Base-by-base conservation (phyloP, 179 eudicot genomes). In the Beta lomatogona region DNA sequence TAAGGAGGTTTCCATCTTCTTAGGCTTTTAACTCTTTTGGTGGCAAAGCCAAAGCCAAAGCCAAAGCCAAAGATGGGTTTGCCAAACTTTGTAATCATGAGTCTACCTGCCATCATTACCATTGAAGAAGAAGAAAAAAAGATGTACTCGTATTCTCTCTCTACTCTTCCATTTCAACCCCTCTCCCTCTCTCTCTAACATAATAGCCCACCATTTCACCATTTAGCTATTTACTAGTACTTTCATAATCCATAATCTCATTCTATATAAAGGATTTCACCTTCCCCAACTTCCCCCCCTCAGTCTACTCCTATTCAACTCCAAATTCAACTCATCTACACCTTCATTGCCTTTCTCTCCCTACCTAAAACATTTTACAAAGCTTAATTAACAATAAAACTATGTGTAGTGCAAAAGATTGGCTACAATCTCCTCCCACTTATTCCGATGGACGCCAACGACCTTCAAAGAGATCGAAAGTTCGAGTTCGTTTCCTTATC, bases 401-500 rank as follows among this genome's bases (percentile, higher is more conserved):
- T 73, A 89, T 90, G 97, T 90, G 92, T 46, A 41, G 22, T 80
- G 67, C 76, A 19, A 80, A 73, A 57, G 86, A 85, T 71, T 82
- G 91, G 90, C 79, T 84, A 13, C 76, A 85, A 21, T 83, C 85
- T 19, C 83, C 78, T 57, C 79, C 81, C 21, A 65, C 66, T 81
- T 65, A 12, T 50, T 5, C 52, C 75, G 19, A 52, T 77, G 46
- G 41, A 36, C 41, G 28, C 60, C 78, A 48, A 54, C 83, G 65
- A 25, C 73, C 66, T 52, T 53, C 84, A 1, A 89, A 81, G 71
- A 80, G 89, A 76, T 82, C 80, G 9, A 89, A 83, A 46, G 86
- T 91, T 88, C 93, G 86, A 71, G 73, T 93, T 80, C 94, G 80
- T 59, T 82, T 85, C 60, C 91, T 93, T 36, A 79, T 79, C 68